Evolutionary conservation across 176 grass and related monocot genomes (phyloP).

Genomic region (Musa acuminata): DNA sequence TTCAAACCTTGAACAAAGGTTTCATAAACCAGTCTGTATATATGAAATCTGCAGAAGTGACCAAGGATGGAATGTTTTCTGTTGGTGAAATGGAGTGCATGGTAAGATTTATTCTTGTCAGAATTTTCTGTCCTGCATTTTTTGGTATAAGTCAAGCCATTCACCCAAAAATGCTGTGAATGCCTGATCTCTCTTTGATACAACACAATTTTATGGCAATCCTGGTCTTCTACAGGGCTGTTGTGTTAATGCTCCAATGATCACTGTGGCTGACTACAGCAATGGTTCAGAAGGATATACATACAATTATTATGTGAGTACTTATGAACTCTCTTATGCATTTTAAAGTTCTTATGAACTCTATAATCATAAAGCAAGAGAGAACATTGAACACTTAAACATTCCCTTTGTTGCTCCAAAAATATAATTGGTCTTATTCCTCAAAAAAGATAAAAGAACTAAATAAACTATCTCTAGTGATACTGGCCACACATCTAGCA

Average conservation of each 20-base stretch:
- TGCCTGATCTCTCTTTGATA: not conserved
- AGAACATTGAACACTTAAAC: no score
- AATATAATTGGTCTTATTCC: no score
- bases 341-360: no score
- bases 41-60: not conserved
- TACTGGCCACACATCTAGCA: no score
- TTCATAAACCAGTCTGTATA: not conserved
- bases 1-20: not conserved
- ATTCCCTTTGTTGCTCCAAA: no score
- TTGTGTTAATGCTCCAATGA: slow-evolving; percentile 36
- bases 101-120: not conserved
- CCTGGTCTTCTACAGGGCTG: slow-evolving; percentile 30
- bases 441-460: no score
- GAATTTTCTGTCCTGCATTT: not conserved
- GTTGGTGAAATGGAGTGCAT: slow-evolving; percentile 94
- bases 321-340: no score
- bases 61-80: slow-evolving; percentile 52
- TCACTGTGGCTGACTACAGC: slow-evolving; percentile 64
- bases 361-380: no score
- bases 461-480: no score
- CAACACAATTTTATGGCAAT: not conserved
- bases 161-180: not conserved
- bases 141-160: not conserved
- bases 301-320: slow-evolving; percentile 77
- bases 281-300: slow-evolving; percentile 69